Conservation (phyloP, 805 yeast genomes). For the Wickerhamomyces bisporus region DNA sequence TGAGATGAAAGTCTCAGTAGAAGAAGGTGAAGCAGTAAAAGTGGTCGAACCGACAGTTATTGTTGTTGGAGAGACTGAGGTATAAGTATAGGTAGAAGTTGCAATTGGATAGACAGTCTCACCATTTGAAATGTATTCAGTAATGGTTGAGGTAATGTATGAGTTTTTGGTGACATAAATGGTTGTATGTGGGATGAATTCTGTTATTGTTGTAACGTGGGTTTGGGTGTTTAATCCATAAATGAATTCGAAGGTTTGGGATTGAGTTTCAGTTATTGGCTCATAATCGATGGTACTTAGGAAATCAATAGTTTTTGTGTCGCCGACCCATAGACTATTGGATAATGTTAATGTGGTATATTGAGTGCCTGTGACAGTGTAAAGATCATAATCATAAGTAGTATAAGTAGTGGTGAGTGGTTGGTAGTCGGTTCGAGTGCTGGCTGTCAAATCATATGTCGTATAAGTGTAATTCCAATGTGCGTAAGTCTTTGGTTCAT, state of each 20-base stretch:
- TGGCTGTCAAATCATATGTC: slow-evolving; percentile 5
- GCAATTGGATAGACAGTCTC: slow-evolving; percentile 12
- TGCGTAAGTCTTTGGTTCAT: slow-evolving; percentile 2
- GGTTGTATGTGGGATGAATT: slow-evolving; percentile 12
- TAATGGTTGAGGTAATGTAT: slow-evolving; percentile 9
- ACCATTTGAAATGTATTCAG: slow-evolving; percentile 11
- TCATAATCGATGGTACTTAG: slow-evolving; percentile 1
- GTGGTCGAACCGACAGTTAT: neutral
- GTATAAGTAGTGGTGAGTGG: slow-evolving; percentile 1
- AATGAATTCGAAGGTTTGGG: slow-evolving; percentile 11
- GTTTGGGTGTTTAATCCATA: slow-evolving; percentile 11
- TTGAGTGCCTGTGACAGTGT: slow-evolving; percentile 9
- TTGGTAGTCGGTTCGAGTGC: slow-evolving; percentile 2
- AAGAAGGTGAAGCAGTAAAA: neutral
- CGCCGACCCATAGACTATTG: slow-evolving; percentile 14
- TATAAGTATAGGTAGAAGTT: slow-evolving; percentile 12
- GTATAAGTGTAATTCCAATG: slow-evolving; percentile 11
- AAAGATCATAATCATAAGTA: slow-evolving; percentile 2
- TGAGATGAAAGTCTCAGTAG: slow-evolving; percentile 1
- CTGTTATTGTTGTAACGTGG: slow-evolving; percentile 9
- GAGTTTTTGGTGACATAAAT: slow-evolving; percentile 7
- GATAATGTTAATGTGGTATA: slow-evolving; percentile 14
- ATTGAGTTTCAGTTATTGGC: slow-evolving; percentile 5
- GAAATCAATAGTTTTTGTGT: slow-evolving; percentile 5
- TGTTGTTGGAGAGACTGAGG: slow-evolving; percentile 1